Evolutionary conservation across 2,329 filamentous ascomycete genomes (phyloP).

Genomic region (Xylaria sp.): DNA sequence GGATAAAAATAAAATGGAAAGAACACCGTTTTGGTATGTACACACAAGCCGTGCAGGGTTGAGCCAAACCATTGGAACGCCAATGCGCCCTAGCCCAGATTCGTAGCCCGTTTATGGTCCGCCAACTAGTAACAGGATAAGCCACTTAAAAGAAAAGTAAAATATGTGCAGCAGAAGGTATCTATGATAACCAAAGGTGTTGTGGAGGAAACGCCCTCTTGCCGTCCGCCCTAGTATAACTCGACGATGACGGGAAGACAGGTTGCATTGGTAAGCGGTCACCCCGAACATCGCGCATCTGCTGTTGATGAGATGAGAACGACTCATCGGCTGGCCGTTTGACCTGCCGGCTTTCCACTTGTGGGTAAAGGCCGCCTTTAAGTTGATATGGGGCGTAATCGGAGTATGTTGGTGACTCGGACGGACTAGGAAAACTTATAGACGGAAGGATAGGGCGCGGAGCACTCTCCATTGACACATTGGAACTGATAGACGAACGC

Average conservation of each 20-base stretch:
- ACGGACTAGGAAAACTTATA: conserved; percentile 40
- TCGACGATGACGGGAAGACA: conserved; percentile 21
- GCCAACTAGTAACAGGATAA: neutral
- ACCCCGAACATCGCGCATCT: conserved; percentile 43
- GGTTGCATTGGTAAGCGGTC: conserved; percentile 40
- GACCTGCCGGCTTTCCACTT: conserved; percentile 40
- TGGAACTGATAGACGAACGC: conserved; percentile 44
- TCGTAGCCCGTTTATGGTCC: conserved; percentile 18
- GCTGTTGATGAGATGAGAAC: conserved; percentile 41
- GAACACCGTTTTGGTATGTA: conserved; percentile 29
- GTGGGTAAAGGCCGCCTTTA: conserved; percentile 40
- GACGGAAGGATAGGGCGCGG: conserved; percentile 43
- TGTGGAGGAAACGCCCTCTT: conserved; percentile 31
- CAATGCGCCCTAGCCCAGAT: conserved; percentile 15
- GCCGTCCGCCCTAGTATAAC: conserved; percentile 45
- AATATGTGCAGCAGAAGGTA: neutral
- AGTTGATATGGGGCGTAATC: conserved; percentile 42
- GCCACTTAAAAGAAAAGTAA: neutral
- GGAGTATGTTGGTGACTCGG: conserved; percentile 39
- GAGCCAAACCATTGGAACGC: conserved; percentile 24
- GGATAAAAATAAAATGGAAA: conserved; percentile 13
- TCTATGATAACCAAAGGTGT: conserved; percentile 36
- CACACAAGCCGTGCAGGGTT: conserved; percentile 23
- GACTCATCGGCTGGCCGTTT: conserved; percentile 46
- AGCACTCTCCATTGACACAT: conserved; percentile 41